These are phyloP conservation scores for Alternaria incomplexa DNA, from an alignment of 2,329 filamentous ascomycete genomes.

Conservation along the genomic window DNA sequence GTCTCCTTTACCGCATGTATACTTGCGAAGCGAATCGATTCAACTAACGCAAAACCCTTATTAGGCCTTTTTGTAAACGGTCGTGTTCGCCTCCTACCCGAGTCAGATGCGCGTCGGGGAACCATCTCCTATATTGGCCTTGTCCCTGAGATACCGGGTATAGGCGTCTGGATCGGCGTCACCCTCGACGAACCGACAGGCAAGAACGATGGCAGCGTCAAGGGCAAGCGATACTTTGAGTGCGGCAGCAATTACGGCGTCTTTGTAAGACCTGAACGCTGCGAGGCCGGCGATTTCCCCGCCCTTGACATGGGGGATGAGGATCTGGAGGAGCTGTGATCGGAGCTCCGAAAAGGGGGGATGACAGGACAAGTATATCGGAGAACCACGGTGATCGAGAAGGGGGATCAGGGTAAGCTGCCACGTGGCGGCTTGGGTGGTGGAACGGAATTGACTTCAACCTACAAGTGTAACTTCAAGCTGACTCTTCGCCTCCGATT, in stretches of 20 bases:
- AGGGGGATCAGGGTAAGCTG: background rate
- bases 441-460: background rate
- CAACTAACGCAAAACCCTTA: constrained; percentile 10
- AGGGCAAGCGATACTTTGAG: constrained; percentile 72
- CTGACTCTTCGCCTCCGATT: background rate
- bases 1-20: background rate
- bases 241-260: constrained; percentile 74
- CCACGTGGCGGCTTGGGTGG: background rate
- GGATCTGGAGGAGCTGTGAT: constrained; percentile 67
- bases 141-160: constrained; percentile 74
- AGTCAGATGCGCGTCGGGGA: constrained; percentile 72
- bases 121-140: constrained; percentile 74
- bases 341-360: background rate
- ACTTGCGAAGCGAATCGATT: background rate
- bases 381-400: background rate
- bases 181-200: constrained; percentile 78
- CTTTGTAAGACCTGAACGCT: constrained; percentile 78
- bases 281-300: constrained; percentile 77
- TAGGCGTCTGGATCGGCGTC: constrained; percentile 73
- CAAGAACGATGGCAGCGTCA: constrained; percentile 80
- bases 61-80: constrained; percentile 35
- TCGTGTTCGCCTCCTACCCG: constrained; percentile 55
- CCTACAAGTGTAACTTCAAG: background rate
- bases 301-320: constrained; percentile 60
- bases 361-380: background rate